Evolutionary conservation across 495 filamentous ascomycete genomes (phyloP), one percentile per base, ranked within the genome.

Genomic region (Penicillium bialowiezense): DNA sequence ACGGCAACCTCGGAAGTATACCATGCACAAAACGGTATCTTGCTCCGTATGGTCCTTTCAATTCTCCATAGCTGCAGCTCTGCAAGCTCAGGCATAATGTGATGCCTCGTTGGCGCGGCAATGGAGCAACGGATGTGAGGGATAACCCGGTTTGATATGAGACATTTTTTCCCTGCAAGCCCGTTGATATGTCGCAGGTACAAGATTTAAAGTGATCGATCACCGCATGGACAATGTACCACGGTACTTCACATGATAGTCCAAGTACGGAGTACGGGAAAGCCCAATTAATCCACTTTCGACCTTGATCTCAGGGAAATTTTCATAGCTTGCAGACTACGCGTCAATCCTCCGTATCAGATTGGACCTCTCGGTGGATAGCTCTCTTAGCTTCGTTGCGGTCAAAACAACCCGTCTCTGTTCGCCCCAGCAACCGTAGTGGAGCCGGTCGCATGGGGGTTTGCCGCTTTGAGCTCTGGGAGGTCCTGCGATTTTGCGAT

Each of bases 171-270:
- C 42, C 24, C 36, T 48, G 41, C 40, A 45, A 41, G n/a, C n/a
- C n/a, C n/a, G n/a, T 26, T 38, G 8, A 26, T 42, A 54, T 48
- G 53, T 62, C 38, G 35, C 41, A n/a, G 49, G 52, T 64, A 64
- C 61, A 41, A 49, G 21, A 20, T 45, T 56, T 32, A 52, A 14
- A 28, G 50, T 64, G 55, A 51, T 35, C 18, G 38, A 48, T 15
- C 52, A 44, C 50, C 44, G 58, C 58, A 59, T 64, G 44, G 45
- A 40, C 48, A 26, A 62, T 48, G 61, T 64, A 62, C 52, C 52
- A 28, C 33, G 34, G 48, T 44, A 44, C 34, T 39, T 48, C 34
- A 38, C 35, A 31, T 48, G 45, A 52, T 48, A 50, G 44, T 29
- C 39, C 21, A 49, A 55, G 60, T 32, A 52, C 49, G 15, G 31